Base-by-base conservation (phyloP, 345 rosid species). In the Turritis glabra region DNA sequence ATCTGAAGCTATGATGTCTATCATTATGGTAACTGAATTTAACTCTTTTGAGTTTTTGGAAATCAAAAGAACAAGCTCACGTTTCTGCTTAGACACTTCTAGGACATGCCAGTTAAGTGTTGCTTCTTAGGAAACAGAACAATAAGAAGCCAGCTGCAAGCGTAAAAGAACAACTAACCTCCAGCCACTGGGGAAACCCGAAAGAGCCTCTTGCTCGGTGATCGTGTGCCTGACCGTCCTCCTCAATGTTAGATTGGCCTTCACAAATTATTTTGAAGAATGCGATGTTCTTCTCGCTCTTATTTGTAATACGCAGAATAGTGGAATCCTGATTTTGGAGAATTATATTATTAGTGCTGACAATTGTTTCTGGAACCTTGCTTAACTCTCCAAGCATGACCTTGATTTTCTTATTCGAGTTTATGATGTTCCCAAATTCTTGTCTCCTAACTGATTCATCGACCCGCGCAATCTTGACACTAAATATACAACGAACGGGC, bases 141-240 rank as follows among this genome's bases (percentile, higher is more conserved):
- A 51, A 7, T 22, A 5, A 22, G 7, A 25, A 25, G 14, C 23
- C 10, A 30, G 26, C 37, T 54, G n/a, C 30, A 51, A 30, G 56
- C 30, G 70, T 71, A 54, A 73, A 74, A 68, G 63, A 48, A 50
- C 8, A 56, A 69, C 84, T 69, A 56, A 90, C 96, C 89, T 90
- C 84, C 2, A 90, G 87, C 96, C 96, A 90, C 27, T 76, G 84
- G n/a, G 96, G 96, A 81, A 90, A 82, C 57, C 88, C 90, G 44
- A 77, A 77, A 64, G 82, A 82, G 51, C 87, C 93, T 81, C 93
- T 82, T 40, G 96, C 82, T 66, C 38, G 86, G 54, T 75, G 87
- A 57, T 84, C 79, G 9, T 78, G 67, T 29, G 81, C 84, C 41
- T 84, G 85, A 40, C 87, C 86, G 9, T 88, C 89, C 6, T 82